Conservation (phyloP, 2,329 filamentous ascomycete species). For the Stenocarpella maydis region DNA sequence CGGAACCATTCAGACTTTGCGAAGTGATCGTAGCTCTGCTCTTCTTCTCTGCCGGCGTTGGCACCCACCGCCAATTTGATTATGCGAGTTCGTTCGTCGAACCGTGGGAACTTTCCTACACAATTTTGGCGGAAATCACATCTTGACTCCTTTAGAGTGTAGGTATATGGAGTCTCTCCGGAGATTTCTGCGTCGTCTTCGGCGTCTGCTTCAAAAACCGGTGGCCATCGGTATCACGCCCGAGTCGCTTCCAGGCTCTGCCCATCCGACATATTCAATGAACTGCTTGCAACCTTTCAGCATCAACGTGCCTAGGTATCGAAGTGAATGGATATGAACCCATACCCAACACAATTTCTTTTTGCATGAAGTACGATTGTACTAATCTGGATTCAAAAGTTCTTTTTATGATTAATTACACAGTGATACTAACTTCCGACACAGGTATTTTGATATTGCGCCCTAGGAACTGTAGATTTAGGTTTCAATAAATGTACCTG, state of each 20-base stretch:
- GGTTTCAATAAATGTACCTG: slow-evolving; percentile 31
- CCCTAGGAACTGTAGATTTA: background rate
- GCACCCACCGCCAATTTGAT: background rate
- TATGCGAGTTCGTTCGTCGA: background rate
- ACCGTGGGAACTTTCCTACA: background rate
- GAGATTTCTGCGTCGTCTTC: background rate
- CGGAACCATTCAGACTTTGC: background rate
- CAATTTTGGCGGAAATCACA: background rate
- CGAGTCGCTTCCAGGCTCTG: background rate
- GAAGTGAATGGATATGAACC: background rate
- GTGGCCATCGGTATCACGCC: background rate
- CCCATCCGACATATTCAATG: too few relatives aligned
- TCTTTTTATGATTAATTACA: background rate
- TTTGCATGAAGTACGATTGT: too few relatives aligned
- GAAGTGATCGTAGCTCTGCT: background rate
- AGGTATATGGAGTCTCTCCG: background rate
- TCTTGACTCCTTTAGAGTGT: background rate
- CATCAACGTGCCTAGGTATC: background rate
- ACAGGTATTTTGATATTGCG: background rate
- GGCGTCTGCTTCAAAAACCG: background rate
- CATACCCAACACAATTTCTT: too few relatives aligned
- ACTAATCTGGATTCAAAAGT: too few relatives aligned
- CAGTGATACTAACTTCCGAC: background rate
- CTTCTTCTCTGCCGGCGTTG: background rate
- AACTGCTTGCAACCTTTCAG: too few relatives aligned